Percentiles rank a stretch among this genome's conserved stretches.
Conservation (phyloP, 2,329 filamentous ascomycete genomes). For the Aspergillus brunneoviolaceus region DNA sequence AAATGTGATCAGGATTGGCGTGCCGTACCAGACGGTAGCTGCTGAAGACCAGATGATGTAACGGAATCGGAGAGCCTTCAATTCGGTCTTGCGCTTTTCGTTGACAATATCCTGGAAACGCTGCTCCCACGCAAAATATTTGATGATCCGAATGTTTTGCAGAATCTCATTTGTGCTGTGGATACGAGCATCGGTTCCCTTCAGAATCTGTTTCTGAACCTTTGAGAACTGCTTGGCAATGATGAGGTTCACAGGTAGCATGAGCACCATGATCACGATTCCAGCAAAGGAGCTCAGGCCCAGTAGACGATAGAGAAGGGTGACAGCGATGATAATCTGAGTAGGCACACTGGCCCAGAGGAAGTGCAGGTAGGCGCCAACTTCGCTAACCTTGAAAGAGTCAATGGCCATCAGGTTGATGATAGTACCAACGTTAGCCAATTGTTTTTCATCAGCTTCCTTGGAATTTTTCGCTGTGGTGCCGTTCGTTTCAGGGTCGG, state of each 20-base stretch:
- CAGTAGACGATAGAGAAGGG: constrained; percentile 83
- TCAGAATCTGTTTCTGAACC: constrained; percentile 87
- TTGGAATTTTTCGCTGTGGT: constrained; percentile 26
- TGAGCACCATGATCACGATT: constrained; percentile 81
- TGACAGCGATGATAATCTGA: constrained; percentile 77
- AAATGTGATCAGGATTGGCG: constrained; percentile 92
- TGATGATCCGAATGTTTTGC: constrained; percentile 98
- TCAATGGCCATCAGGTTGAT: constrained; percentile 99
- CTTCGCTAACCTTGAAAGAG: constrained; percentile 96
- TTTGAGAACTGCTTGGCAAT: constrained; percentile 82
- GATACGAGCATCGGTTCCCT: constrained; percentile 91
- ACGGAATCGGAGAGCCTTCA: constrained; percentile 73
- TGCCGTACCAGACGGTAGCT: constrained; percentile 94
- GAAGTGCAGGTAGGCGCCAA: constrained; percentile 93
- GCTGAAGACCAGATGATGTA: constrained; percentile 91
- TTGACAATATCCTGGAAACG: constrained; percentile 83
- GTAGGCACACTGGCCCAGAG: constrained; percentile 89
- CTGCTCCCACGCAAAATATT: constrained; percentile 98
- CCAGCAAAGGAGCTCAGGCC: constrained; percentile 92
- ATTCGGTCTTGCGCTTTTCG: constrained; percentile 78
- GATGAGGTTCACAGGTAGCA: constrained; percentile 85
- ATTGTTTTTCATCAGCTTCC: constrained; percentile 56
- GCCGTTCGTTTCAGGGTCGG: constrained; percentile 21
- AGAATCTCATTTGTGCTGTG: constrained; percentile 95
- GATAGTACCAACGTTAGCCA: constrained; percentile 94